Percentiles rank a stretch among this genome's conserved stretches.
Evolutionary conservation across 2,329 filamentous ascomycete genomes (phyloP).

Genomic region (Anthostomella pinea): DNA sequence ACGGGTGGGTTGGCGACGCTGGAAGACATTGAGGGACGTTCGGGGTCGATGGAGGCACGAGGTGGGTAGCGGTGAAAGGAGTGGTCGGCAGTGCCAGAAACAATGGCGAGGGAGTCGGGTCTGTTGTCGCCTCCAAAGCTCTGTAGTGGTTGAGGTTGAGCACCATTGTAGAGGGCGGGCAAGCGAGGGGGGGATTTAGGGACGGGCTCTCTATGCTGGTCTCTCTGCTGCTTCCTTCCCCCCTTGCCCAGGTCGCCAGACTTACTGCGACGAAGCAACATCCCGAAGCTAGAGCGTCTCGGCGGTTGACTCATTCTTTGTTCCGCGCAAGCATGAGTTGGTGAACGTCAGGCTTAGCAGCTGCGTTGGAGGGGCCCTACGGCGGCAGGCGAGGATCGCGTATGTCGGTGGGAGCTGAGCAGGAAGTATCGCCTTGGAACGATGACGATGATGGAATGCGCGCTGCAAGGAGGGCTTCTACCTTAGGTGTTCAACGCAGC

Average conservation of each 20-base stretch:
- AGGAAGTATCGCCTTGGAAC: slow-evolving; percentile 13
- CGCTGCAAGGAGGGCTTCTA: too few relatives aligned
- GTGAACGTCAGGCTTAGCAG: slow-evolving; percentile 12
- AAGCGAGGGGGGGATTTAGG: slow-evolving; percentile 59
- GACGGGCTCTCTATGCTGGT: slow-evolving; percentile 53
- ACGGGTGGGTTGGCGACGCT: slow-evolving; percentile 55
- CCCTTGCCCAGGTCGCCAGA: slow-evolving; percentile 49
- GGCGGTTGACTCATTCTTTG: slow-evolving; percentile 32
- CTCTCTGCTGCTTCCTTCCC: slow-evolving; percentile 49
- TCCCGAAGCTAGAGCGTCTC: slow-evolving; percentile 49
- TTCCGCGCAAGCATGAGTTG: slow-evolving; percentile 19
- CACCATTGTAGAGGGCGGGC: slow-evolving; percentile 44
- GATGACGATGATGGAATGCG: slow-evolving; percentile 7
- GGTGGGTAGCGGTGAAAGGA: slow-evolving; percentile 35
- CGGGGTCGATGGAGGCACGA: slow-evolving; percentile 54
- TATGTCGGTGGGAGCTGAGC: slow-evolving; percentile 6
- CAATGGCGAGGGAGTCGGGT: slow-evolving; percentile 33
- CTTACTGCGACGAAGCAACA: slow-evolving; percentile 54
- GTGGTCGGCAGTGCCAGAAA: slow-evolving; percentile 31
- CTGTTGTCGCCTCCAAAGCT: slow-evolving; percentile 35
- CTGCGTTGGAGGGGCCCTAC: slow-evolving; percentile 9
- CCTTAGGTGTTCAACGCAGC: too few relatives aligned
- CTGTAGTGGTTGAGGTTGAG: slow-evolving; percentile 29
- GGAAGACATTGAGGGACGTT: slow-evolving; percentile 39
- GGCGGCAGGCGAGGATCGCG: slow-evolving; percentile 8